Base-by-base conservation (phyloP, 768 basidiomycete genomes). In the Pholiota microspora region DNA sequence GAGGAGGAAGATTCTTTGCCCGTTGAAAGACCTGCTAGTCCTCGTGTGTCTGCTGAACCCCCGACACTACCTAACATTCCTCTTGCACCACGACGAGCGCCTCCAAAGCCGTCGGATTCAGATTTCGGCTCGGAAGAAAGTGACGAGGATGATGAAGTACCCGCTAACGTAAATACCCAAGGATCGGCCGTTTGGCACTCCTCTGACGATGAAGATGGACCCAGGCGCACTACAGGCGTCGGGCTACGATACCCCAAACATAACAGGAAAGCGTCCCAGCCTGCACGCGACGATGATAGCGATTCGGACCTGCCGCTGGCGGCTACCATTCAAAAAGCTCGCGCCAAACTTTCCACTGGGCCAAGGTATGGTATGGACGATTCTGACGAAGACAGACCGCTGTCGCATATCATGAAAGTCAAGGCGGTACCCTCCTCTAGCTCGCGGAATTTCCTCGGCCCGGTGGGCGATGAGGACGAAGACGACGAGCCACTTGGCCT, bases 241-340 rank as follows among this genome's bases (percentile, higher is more conserved):
- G 86, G 86, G 0, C 79, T 73, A 46, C 77, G 83, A 51, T 80
- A 79, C 59, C 76, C 75, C 12, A 71, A 62, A 10, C 45, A 71
- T 68, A 54, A 35, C 35, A 68, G 60, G 18, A 59, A 59, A 51
- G 24, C 44, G 15, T 36, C 35, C 40, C 36, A 53, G 15, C 58
- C n/a, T 42, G 58, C 25, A 40, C 63, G 61, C 15, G 79, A 76
- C 47, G 78, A 78, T 16, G 82, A 84, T 57, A 89, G 88, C 57
- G 91, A 91, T 50, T 91, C 93, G 59, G 91, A 94, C 70, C 60
- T 92, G 38, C 92, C 92, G 2, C 75, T 94, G 7, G 82, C 84
- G 23, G 81, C 80, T 2, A 81, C 86, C 7, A 72, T 84, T n/a
- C 73, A 75, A 51, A 80, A 81, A 31, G 82, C 77, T n/a, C 70